Conservation (phyloP, 164 flowering plant species). For the Echeveria elegans region DNA sequence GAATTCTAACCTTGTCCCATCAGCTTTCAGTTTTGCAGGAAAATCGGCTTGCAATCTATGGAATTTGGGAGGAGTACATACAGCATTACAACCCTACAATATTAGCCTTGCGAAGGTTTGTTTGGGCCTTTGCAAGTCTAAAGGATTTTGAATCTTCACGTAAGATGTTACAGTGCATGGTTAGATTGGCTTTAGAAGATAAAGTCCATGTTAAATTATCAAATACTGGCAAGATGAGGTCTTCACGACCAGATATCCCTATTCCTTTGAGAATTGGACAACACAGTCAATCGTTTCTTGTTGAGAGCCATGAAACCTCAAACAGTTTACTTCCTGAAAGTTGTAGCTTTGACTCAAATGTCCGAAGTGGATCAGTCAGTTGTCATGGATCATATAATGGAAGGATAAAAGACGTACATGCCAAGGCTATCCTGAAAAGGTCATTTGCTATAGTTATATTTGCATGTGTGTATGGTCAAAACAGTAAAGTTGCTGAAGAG, state of each 20-base stretch:
- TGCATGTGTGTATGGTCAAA: slow-evolving; percentile 44
- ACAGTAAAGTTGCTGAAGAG: slow-evolving; percentile 50
- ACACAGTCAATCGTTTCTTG: slow-evolving; percentile 8
- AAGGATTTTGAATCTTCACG: slow-evolving; percentile 61
- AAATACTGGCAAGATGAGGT: slow-evolving; percentile 22
- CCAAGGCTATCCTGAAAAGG: slow-evolving; percentile 40
- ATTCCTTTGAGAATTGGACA: slow-evolving; percentile 31
- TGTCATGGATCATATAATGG: slow-evolving; percentile 11
- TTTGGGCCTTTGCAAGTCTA: slow-evolving; percentile 58
- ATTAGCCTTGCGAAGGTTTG: slow-evolving; percentile 40
- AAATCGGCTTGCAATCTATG: slow-evolving; percentile 48
- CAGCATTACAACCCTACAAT: slow-evolving; percentile 45
- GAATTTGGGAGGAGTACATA: slow-evolving; percentile 56
- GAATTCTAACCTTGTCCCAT: slow-evolving; percentile 16
- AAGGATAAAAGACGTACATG: slow-evolving; percentile 11
- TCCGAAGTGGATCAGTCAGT: slow-evolving; percentile 10
- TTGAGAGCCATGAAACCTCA: slow-evolving; percentile 13
- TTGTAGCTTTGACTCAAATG: slow-evolving; percentile 10
- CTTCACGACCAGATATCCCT: slow-evolving; percentile 56
- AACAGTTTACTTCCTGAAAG: neutral
- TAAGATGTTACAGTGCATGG: slow-evolving; percentile 59
- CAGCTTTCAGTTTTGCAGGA: slow-evolving; percentile 82
- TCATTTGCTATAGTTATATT: slow-evolving; percentile 65
- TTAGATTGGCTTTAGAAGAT: slow-evolving; percentile 33
- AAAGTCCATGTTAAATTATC: slow-evolving; percentile 16